These are phyloP conservation scores for Neurospora sp. DNA, from an alignment of 2,329 filamentous ascomycete genomes.

Conservation along the genomic window DNA sequence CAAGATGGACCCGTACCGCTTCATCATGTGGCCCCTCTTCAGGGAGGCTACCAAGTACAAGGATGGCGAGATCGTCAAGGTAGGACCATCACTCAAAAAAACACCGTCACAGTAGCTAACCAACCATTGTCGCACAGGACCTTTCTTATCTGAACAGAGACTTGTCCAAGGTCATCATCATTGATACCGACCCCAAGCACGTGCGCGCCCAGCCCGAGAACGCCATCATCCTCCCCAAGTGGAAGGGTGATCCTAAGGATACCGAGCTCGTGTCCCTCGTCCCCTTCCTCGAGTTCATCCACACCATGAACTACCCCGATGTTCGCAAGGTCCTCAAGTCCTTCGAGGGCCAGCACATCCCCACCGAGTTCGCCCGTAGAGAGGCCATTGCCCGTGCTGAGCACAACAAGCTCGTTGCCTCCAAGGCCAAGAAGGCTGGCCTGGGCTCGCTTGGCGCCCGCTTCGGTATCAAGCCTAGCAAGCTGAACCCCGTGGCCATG, in stretches of 20 bases:
- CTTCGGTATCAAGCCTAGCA: conserved; percentile 66
- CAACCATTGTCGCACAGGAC: conserved; percentile 46
- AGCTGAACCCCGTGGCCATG: conserved; percentile 48
- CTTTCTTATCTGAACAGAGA: conserved; percentile 96
- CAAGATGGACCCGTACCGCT: conserved; percentile 90
- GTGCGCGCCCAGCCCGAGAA: conserved; percentile 92
- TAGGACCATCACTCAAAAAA: conserved; percentile 25
- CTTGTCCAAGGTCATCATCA: conserved; percentile 86
- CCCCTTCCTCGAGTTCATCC: conserved; percentile 94
- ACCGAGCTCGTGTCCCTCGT: conserved; percentile 81
- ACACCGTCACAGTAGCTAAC: neutral
- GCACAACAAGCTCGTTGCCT: conserved; percentile 69
- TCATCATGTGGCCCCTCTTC: conserved; percentile 92
- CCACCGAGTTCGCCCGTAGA: conserved; percentile 77
- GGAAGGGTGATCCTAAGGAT: conserved; percentile 76
- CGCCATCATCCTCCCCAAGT: conserved; percentile 82
- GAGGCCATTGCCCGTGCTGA: conserved; percentile 79
- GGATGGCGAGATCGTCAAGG: conserved; percentile 93
- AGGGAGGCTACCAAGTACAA: conserved; percentile 96
- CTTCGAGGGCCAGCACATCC: conserved; percentile 83
- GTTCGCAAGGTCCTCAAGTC: conserved; percentile 79
- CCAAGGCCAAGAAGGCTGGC: conserved; percentile 56
- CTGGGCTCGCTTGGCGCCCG: conserved; percentile 61
- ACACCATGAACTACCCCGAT: conserved; percentile 84
- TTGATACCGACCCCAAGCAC: conserved; percentile 77